Base-by-base conservation (phyloP, 306 rosid species). In the Trichosanthes cucumerina region DNA sequence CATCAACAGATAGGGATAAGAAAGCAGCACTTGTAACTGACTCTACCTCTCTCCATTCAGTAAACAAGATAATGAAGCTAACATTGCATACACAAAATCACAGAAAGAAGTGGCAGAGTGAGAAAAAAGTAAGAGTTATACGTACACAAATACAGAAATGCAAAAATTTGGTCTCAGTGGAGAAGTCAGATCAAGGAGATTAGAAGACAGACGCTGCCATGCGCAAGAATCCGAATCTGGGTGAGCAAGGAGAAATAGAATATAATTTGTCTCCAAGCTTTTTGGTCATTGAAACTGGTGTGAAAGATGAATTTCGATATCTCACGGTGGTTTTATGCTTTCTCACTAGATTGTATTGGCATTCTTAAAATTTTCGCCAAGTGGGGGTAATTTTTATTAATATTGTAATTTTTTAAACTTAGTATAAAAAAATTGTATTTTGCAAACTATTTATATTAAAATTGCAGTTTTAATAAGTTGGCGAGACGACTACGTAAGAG, bases 151-250 rank as follows among this genome's bases (percentile, higher is more conserved):
- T 52, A 41, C 19, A 9, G 19, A 41, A 39, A 41, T 68, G 52
- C 34, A 14, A 39, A 21, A 39, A 68, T 0, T 15, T 9, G 74
- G 26, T 8, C 8, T 39, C 8, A 39, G 3, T 24, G 33, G 31
- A 12, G 53, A 3, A 19, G 53, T 41, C 4, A 41, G 75, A 68
- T 68, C 39, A 33, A 41, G 16, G 33, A 21, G 53, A 68, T 14
- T 41, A 68, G 76, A 43, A 69, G 10, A 6, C 54, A 23, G 54
- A 44, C 43, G 76, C 76, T 56, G 76, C 54, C 76, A 69, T 69
- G 56, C 10, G 54, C 34, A 13, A 43, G 53, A 12, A 69, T 69
- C 54, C 10, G 36, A 69, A 69, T 69, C 76, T 43, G 36, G 76
- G 33, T 19, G 14, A 68, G 52, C 52, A n/a, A 9, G 12, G 50